Conservation (phyloP, 1,284 basidiomycete species). For the Sporisorium sorghi region DNA sequence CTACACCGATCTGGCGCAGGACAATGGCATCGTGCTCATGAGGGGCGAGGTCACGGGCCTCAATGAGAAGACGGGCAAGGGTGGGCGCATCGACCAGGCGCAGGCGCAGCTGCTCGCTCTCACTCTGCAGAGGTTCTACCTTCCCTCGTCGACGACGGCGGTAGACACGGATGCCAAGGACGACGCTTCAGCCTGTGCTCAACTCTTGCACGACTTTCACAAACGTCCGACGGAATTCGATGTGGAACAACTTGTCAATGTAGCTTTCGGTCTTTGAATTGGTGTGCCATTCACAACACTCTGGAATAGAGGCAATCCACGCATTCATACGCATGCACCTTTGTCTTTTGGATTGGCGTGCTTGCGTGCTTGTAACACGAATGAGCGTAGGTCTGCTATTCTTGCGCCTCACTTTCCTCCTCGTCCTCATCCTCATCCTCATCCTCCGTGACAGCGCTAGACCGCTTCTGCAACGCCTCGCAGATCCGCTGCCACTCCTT, state of each 20-base stretch:
- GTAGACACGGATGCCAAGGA: conserved; percentile 14
- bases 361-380: neutral
- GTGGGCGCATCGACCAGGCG: conserved; percentile 69
- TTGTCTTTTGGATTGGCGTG: neutral
- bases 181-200: conserved; percentile 37
- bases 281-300: neutral
- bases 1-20: conserved; percentile 86
- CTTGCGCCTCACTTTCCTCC: neutral
- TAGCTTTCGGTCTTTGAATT: conserved; percentile 41
- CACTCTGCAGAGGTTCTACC: conserved; percentile 66
- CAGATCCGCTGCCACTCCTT: conserved; percentile 40
- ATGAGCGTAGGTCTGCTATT: neutral
- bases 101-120: conserved; percentile 64
- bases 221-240: conserved; percentile 56
- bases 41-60: conserved; percentile 87
- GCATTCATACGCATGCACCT: neutral
- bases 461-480: conserved; percentile 15
- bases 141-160: conserved; percentile 24
- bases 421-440: neutral
- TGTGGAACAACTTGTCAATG: conserved; percentile 56
- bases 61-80: conserved; percentile 71
- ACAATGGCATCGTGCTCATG: conserved; percentile 86
- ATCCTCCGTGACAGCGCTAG: neutral
- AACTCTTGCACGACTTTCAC: conserved; percentile 61
- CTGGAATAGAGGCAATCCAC: neutral